Evolutionary conservation across 768 basidiomycete genomes (phyloP), one percentile per base, ranked within the genome.

Genomic region (Hydnum rufescens): DNA sequence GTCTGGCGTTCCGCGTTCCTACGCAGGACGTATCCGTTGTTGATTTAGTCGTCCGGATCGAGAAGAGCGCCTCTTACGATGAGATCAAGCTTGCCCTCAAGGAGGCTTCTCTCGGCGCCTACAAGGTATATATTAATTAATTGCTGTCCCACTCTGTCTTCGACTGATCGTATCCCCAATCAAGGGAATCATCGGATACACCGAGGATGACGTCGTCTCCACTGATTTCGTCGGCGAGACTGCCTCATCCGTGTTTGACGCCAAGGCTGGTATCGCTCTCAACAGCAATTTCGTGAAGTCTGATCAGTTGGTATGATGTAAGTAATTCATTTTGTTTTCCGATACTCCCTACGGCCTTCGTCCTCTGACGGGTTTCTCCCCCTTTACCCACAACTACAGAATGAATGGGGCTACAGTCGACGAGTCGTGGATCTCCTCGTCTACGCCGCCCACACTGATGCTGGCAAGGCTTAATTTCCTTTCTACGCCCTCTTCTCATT

Each of bases 1-100:
- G 93, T 68, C 81, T 96, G 64, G 60, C 93, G 47, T 96, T 99
- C 90, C 93, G 93, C 71, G 82, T 97, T 55, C 93, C 93, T 59
- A 92, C 87, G 55, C 71, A 83, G 62, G 85, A 97, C 62, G 93
- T 97, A 60, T 97, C 93, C 60, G 93, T 96, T 60, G 92, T 96
- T 64, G 93, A 99, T 71, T 80, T 99, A 58, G 88, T 92, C 59
- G 87, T 80, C 60, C 87, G 93, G 62, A 72, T 85, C 60, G 82
- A 87, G 71, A 95, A 86, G 73, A 59, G 67, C 52, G 80, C 90
- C 4, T 64, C 75, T 25, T 99, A 96, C 70, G 85, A 89, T 2
- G 72, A 85, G 55, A 95, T 99, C 80, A 95, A 92, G 77, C 65
- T 65, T 2, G 77, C 76, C 58, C 58, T 97, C 65, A 85, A 84